Evolutionary conservation across 331 rosid genomes (phyloP).

Genomic region (Acacia concinna): DNA sequence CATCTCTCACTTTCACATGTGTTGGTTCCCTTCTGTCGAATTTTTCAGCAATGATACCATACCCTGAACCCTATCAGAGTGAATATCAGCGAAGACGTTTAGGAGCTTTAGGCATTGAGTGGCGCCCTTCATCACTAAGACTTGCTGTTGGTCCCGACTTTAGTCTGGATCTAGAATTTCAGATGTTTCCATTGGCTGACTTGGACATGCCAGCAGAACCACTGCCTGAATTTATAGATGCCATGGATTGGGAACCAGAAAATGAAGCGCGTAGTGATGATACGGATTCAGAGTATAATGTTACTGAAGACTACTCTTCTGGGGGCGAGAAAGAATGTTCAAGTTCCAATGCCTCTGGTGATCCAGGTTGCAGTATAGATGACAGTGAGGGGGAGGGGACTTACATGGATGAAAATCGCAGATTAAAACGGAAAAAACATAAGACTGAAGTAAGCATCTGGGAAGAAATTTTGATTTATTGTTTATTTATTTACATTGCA

Average conservation of each 20-base stretch:
- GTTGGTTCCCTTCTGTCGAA: slow-evolving; percentile 44
- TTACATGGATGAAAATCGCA: slow-evolving; percentile 58
- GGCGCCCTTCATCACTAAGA: slow-evolving; percentile 82
- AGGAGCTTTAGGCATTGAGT: slow-evolving; percentile 93
- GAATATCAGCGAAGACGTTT: slow-evolving; percentile 83
- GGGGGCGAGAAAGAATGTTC: slow-evolving; percentile 81
- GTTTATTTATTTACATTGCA: slow-evolving; percentile 10
- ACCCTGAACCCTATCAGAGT: slow-evolving; percentile 96
- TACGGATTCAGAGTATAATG: slow-evolving; percentile 88
- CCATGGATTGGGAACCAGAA: slow-evolving; percentile 95
- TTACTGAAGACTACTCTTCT: slow-evolving; percentile 68
- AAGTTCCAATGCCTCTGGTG: slow-evolving; percentile 65
- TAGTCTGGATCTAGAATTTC: slow-evolving; percentile 83
- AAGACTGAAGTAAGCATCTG: slow-evolving; percentile 70
- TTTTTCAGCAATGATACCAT: slow-evolving; percentile 85
- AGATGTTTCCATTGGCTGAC: slow-evolving; percentile 88
- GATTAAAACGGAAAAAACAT: slow-evolving; percentile 81
- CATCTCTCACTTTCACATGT: slow-evolving; percentile 11
- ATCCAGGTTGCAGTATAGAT: slow-evolving; percentile 72
- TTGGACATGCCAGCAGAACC: slow-evolving; percentile 77
- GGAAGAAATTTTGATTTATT: slow-evolving; percentile 8
- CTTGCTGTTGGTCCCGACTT: slow-evolving; percentile 94
- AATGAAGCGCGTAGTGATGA: slow-evolving; percentile 80
- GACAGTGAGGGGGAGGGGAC: slow-evolving; percentile 71
- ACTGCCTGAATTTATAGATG: slow-evolving; percentile 79